Conservation (phyloP, 106 monocot genomes). For the Dendrobium officinale region DNA sequence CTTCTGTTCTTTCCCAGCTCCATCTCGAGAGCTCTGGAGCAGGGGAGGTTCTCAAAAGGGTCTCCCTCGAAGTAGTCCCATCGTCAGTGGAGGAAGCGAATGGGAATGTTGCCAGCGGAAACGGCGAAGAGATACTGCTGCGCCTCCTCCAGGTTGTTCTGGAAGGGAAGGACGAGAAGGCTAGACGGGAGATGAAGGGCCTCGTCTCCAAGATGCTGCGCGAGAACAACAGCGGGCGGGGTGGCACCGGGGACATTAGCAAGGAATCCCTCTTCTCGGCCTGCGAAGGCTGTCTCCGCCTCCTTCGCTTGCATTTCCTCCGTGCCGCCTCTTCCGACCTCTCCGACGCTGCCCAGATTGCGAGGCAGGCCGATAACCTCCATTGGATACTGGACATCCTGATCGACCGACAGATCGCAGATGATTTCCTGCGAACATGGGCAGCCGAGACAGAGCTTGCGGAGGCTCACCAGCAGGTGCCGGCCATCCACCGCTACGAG, state of each 20-base stretch:
- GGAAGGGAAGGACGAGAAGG: conserved; percentile 96
- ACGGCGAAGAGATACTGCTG: conserved; percentile 63
- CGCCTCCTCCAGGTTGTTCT: conserved; percentile 88
- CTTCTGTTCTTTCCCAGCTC: conserved; percentile 63
- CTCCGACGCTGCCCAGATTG: conserved; percentile 41
- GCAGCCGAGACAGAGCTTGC: conserved; percentile 59
- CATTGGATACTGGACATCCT: conserved; percentile 91
- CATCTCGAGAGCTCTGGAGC: conserved; percentile 66
- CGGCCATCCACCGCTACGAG: conserved; percentile 74
- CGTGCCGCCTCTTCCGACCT: conserved; percentile 43
- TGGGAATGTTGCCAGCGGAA: conserved; percentile 6
- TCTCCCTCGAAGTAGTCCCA: conserved; percentile 46
- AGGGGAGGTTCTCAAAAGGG: conserved; percentile 82
- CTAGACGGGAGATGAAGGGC: conserved; percentile 89
- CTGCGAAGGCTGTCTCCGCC: conserved; percentile 51
- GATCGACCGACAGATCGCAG: conserved; percentile 77
- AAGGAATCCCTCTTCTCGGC: conserved; percentile 81
- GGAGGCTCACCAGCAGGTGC: conserved; percentile 43
- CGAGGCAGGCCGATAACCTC: conserved; percentile 85
- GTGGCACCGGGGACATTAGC: conserved; percentile 43
- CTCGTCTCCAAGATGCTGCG: conserved; percentile 91
- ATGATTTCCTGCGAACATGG: conserved; percentile 76
- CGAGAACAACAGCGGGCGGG: conserved; percentile 37
- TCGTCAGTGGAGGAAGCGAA: conserved; percentile 17
- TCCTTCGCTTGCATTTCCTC: conserved; percentile 43